phyloP scores from a whole-genome alignment of 768 basidiomycete species.

The Epithele typhae region DNA sequence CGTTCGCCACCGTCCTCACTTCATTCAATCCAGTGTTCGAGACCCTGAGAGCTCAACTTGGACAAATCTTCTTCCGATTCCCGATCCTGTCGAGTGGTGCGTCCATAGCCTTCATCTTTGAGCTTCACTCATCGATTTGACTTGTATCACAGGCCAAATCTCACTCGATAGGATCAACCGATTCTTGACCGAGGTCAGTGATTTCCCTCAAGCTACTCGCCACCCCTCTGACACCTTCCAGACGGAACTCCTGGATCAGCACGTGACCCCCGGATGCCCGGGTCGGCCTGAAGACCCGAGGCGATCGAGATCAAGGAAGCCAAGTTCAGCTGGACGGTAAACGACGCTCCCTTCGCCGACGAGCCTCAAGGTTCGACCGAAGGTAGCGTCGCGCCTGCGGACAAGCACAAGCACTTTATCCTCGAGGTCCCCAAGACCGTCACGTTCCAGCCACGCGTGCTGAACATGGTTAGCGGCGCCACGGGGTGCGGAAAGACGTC shows the following conservation, averaged over 20 bases:
- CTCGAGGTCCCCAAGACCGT: slow-evolving; percentile 30
- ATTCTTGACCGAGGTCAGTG: slow-evolving; percentile 35
- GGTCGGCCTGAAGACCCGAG: background rate
- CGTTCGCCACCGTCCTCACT: slow-evolving; percentile 25
- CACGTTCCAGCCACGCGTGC: slow-evolving; percentile 39
- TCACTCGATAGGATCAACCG: slow-evolving; percentile 55
- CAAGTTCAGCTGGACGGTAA: slow-evolving; percentile 58
- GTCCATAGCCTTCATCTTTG: background rate
- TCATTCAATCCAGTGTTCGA: slow-evolving; percentile 55
- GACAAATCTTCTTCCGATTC: slow-evolving; percentile 2
- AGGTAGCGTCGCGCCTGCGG: slow-evolving; percentile 30
- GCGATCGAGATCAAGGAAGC: slow-evolving; percentile 48
- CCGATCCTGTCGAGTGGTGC: background rate
- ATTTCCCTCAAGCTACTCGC: background rate
- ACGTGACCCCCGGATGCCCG: slow-evolving; percentile 17
- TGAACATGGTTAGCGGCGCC: slow-evolving; percentile 55
- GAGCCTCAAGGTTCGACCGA: no score
- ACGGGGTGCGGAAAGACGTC: slow-evolving; percentile 56
- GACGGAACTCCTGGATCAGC: slow-evolving; percentile 47
- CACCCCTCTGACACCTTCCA: slow-evolving; percentile 6
- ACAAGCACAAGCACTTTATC: slow-evolving; percentile 34
- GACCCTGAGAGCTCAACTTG: slow-evolving; percentile 48
- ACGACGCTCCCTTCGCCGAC: no score
- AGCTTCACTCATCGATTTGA: background rate
- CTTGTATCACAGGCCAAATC: slow-evolving; percentile 29